Conservation (phyloP, 208 protist species). For the Crithidia expoeki region DNA sequence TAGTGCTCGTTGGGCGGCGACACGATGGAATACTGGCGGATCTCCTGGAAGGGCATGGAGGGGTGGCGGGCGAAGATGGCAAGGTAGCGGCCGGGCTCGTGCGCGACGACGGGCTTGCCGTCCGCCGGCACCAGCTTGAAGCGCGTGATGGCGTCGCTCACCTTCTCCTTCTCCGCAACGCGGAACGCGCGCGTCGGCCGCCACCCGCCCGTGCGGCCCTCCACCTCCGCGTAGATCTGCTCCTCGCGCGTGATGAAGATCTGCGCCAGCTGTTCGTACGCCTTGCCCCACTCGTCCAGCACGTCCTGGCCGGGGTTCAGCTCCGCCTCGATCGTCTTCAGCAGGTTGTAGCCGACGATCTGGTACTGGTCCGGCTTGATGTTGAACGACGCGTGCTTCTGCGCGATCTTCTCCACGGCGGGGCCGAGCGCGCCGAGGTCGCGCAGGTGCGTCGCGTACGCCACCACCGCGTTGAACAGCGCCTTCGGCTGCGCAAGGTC, state of each 20-base stretch:
- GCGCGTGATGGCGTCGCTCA: slow-evolving; percentile 41
- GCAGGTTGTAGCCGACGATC: slow-evolving; percentile 53
- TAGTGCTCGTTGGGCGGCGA: slow-evolving; percentile 32
- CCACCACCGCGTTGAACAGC: slow-evolving; percentile 50
- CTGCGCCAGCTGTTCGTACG: slow-evolving; percentile 49
- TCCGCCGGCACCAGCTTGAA: slow-evolving; percentile 41
- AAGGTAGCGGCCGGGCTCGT: too few species aligned
- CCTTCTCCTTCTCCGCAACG: slow-evolving; percentile 43
- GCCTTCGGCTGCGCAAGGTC: slow-evolving; percentile 44
- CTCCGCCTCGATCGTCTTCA: slow-evolving; percentile 51
- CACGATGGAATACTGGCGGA: slow-evolving; percentile 52
- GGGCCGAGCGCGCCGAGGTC: slow-evolving; percentile 39
- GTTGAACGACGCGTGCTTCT: slow-evolving; percentile 49
- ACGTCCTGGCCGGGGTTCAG: slow-evolving; percentile 44
- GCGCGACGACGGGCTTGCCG: slow-evolving; percentile 33
- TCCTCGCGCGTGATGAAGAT: slow-evolving; percentile 46
- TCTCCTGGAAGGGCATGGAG: slow-evolving; percentile 44
- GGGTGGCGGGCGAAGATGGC: too few species aligned
- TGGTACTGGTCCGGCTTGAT: slow-evolving; percentile 45
- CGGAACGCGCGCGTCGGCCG: slow-evolving; percentile 35
- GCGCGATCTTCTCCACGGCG: slow-evolving; percentile 48
- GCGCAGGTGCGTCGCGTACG: slow-evolving; percentile 49
- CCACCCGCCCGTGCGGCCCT: slow-evolving; percentile 28
- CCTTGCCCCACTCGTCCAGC: slow-evolving; percentile 50
- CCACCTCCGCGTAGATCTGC: slow-evolving; percentile 44